Conservation (phyloP, 345 rosid genomes). For the Noccaea caerulescens region DNA sequence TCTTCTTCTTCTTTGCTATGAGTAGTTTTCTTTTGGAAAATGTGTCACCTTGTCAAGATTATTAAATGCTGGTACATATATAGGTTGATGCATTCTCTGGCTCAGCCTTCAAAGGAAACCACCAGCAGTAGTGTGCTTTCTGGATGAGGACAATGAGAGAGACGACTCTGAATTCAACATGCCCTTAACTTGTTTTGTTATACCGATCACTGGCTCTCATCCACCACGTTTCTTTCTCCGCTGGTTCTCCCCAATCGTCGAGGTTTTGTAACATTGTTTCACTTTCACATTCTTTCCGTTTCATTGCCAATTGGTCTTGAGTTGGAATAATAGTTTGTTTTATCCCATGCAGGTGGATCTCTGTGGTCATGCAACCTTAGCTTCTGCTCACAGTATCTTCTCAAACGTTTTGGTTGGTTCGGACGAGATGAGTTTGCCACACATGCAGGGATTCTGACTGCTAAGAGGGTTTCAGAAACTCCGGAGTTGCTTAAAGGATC, state of each 20-base stretch:
- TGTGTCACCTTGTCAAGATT: neutral
- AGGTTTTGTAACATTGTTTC: neutral
- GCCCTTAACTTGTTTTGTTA: slow-evolving; percentile 54
- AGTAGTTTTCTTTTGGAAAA: no score
- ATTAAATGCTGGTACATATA: neutral
- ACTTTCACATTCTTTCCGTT: no score
- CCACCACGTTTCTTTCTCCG: slow-evolving; percentile 42
- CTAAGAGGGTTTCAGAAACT: slow-evolving; percentile 48
- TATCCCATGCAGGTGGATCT: slow-evolving; percentile 48
- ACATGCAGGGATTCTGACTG: slow-evolving; percentile 58
- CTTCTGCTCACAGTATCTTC: slow-evolving; percentile 69
- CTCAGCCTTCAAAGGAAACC: slow-evolving; percentile 73
- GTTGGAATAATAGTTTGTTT: no score
- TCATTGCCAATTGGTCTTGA: no score
- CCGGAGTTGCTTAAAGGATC: neutral
- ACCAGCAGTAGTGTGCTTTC: slow-evolving; percentile 63
- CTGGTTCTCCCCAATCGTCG: slow-evolving; percentile 56
- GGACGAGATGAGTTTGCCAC: slow-evolving; percentile 59
- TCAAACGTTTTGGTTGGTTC: slow-evolving; percentile 50
- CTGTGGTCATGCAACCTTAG: slow-evolving; percentile 82
- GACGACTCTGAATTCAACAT: slow-evolving; percentile 62
- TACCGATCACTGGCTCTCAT: slow-evolving; percentile 25
- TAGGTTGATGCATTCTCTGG: slow-evolving; percentile 77
- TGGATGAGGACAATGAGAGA: slow-evolving; percentile 52
- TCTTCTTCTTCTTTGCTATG: slow-evolving; percentile 6